Conservation (phyloP, 345 rosid species). For the Salix suchowensis region DNA sequence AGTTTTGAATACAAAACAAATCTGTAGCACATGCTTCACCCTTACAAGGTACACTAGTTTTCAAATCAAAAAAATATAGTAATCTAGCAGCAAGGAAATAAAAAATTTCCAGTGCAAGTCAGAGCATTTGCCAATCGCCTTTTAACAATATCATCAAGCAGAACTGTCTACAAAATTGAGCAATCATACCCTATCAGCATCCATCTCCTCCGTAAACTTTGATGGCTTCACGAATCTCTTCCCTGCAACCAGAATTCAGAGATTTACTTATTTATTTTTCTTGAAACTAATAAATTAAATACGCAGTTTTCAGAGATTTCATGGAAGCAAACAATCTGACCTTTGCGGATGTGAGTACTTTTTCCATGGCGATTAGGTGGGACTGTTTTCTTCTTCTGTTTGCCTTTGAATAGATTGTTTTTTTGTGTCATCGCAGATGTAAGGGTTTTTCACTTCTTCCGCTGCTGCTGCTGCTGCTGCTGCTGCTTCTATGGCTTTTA, state of each 20-base stretch:
- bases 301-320: background rate
- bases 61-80: too few species aligned
- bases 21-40: too few species aligned
- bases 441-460: background rate
- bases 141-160: background rate
- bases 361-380: conserved; percentile 86
- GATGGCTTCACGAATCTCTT: conserved; percentile 69
- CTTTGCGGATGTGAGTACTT: conserved; percentile 53
- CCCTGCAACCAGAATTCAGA: conserved; percentile 36
- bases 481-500: background rate
- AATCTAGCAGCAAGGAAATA: too few species aligned
- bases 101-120: too few species aligned
- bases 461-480: background rate
- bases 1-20: background rate
- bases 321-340: conserved; percentile 19
- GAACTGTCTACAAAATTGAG: background rate
- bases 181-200: conserved; percentile 49
- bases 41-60: too few species aligned
- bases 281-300: background rate
- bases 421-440: conserved; percentile 76
- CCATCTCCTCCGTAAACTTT: conserved; percentile 64
- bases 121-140: background rate
- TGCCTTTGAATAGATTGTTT: conserved; percentile 72
- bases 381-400: conserved; percentile 61
- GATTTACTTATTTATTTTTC: background rate